Percentiles rank a stretch among this genome's conserved stretches.
phyloP scores from a whole-genome alignment of 75 land plant species.

The Cupressus sempervirens region DNA sequence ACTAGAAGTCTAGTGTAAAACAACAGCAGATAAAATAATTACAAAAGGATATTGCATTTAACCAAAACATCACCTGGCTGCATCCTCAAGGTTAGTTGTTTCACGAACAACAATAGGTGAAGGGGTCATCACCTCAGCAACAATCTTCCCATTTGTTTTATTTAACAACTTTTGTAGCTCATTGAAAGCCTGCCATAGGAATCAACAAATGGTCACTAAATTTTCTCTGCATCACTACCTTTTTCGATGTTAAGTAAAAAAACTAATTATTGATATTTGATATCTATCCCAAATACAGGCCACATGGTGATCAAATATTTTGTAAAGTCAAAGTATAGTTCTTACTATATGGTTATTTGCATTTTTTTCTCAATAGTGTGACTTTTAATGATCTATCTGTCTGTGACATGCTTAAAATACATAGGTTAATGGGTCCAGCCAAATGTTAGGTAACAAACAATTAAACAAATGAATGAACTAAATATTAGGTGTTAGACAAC shows the following conservation, averaged over 20 bases:
- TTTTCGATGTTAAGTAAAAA: background rate
- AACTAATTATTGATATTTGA: background rate
- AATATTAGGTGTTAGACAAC: background rate
- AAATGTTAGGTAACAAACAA: background rate
- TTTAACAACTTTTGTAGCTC: constrained; percentile 74
- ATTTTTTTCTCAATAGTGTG: background rate
- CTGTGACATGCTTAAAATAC: background rate
- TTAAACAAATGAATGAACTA: too few relatives aligned
- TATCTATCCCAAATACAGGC: background rate
- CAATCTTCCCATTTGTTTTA: constrained; percentile 79
- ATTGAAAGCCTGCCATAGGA: constrained; percentile 77
- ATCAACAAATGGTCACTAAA: background rate
- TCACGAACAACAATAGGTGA: constrained; percentile 86
- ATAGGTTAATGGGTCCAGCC: background rate
- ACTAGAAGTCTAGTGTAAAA: background rate
- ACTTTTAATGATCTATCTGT: background rate
- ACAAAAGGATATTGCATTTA: background rate
- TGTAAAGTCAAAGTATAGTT: background rate
- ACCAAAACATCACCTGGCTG: constrained; percentile 59
- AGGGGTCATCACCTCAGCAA: constrained; percentile 91
- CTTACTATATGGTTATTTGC: background rate
- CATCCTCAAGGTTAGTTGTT: constrained; percentile 83
- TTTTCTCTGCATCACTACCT: background rate
- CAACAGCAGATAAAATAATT: background rate
- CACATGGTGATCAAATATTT: background rate